Evolutionary conservation across 371 early-diverging fungal species (phyloP).

Genomic region (Mortierella sp.): DNA sequence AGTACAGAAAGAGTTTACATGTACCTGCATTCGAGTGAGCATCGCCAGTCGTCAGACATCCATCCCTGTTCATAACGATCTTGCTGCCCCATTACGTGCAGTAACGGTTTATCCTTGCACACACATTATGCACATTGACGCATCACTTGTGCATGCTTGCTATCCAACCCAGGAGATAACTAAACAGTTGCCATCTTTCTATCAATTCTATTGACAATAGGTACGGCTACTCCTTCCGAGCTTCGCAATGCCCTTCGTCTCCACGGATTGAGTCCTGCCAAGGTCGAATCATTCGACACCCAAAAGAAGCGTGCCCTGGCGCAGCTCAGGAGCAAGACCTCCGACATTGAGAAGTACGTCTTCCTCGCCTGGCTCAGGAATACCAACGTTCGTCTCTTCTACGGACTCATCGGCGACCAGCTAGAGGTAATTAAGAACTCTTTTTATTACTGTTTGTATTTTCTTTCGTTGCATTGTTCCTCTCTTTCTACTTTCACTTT

Average conservation of each 20-base stretch:
- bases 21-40: neutral
- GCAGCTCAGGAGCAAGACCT: conserved; percentile 73
- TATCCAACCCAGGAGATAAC: neutral
- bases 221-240: conserved; percentile 65
- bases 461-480: conserved; percentile 1
- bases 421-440: conserved; percentile 68
- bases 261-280: conserved; percentile 79
- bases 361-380: conserved; percentile 87
- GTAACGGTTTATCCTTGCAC: neutral
- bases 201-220: conserved; percentile 39
- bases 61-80: neutral
- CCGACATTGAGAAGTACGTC: conserved; percentile 83
- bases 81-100: neutral
- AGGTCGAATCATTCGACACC: conserved; percentile 76
- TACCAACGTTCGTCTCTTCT: conserved; percentile 86
- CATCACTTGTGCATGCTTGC: neutral
- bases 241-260: conserved; percentile 71
- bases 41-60: neutral
- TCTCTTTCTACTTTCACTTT: neutral
- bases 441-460: neutral
- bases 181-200: neutral
- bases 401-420: conserved; percentile 79
- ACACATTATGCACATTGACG: neutral
- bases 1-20: too few species aligned
- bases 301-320: conserved; percentile 83